Conservation (phyloP, 1,284 basidiomycete species). For the Ustilago shanxiensis region DNA sequence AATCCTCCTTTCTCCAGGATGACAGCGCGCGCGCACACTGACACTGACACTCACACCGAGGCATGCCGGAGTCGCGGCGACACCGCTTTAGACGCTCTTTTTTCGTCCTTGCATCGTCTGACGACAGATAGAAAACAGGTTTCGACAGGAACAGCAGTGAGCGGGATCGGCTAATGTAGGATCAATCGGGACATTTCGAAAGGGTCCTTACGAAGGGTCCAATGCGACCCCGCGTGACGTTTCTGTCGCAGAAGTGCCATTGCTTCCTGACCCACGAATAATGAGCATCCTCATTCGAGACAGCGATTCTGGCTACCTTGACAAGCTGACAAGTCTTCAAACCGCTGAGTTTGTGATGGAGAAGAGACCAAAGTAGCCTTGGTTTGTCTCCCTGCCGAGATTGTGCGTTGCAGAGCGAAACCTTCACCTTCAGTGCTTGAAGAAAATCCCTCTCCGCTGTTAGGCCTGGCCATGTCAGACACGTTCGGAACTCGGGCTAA, state of each 20-base stretch:
- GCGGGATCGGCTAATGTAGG: background rate
- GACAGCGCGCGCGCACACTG: background rate
- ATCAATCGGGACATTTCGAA: background rate
- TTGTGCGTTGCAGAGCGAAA: no score
- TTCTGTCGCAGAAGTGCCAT: no score
- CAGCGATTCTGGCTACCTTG: no score
- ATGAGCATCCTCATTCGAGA: no score
- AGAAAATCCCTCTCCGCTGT: conserved; percentile 16
- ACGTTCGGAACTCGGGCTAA: conserved; percentile 18
- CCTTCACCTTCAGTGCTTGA: no score
- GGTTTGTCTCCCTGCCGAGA: no score
- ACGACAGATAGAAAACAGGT: conserved; percentile 1
- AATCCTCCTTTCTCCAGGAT: background rate
- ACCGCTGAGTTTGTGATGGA: no score
- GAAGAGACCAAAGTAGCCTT: no score
- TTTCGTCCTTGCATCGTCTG: background rate
- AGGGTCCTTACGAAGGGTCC: conserved; percentile 13
- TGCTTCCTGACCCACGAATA: no score
- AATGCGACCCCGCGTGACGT: no score
- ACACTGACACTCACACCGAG: no score
- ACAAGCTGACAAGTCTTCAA: no score
- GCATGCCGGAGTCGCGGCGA: conserved; percentile 17
- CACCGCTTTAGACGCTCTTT: background rate
- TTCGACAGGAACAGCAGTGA: conserved; percentile 11
- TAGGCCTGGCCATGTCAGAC: background rate